Percentiles rank a stretch among this genome's conserved stretches.
Conservation (phyloP, 176 grass and related monocot genomes). For the Saccharum spontaneum region DNA sequence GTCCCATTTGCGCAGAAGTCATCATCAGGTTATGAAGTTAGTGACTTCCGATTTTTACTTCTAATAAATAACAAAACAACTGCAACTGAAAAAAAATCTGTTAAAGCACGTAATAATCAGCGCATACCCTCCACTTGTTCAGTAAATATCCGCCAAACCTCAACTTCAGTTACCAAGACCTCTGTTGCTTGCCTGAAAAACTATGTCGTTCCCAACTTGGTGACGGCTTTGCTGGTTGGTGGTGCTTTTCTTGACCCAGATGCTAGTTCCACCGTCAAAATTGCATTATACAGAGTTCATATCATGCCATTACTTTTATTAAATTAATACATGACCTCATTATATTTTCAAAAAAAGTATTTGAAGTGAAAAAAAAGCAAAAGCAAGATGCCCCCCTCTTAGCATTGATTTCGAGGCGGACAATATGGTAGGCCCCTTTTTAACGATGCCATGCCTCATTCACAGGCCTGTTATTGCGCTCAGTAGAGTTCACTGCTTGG, state of each 20-base stretch:
- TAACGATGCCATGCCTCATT: neutral
- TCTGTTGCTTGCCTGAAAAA: neutral
- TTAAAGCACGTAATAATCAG: neutral
- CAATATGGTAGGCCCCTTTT: conserved; percentile 14
- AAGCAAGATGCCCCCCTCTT: neutral
- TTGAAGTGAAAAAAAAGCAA: conserved; percentile 3
- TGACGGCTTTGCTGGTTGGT: neutral
- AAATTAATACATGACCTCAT: neutral
- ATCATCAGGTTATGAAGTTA: neutral
- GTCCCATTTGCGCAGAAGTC: neutral
- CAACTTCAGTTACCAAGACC: neutral
- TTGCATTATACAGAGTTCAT: neutral
- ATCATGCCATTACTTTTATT: neutral
- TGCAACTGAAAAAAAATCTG: neutral
- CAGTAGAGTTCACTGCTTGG: conserved; percentile 17
- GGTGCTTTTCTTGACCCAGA: neutral
- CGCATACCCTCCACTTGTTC: neutral
- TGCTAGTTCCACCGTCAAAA: neutral
- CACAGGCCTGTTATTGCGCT: neutral
- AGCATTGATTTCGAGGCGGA: neutral
- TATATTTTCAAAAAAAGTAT: neutral
- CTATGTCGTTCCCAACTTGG: neutral
- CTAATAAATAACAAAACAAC: neutral
- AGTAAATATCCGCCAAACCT: neutral
- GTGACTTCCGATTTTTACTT: neutral